Conservation (phyloP, 2,329 filamentous ascomycete species). For the Aureobasidium sp. region DNA sequence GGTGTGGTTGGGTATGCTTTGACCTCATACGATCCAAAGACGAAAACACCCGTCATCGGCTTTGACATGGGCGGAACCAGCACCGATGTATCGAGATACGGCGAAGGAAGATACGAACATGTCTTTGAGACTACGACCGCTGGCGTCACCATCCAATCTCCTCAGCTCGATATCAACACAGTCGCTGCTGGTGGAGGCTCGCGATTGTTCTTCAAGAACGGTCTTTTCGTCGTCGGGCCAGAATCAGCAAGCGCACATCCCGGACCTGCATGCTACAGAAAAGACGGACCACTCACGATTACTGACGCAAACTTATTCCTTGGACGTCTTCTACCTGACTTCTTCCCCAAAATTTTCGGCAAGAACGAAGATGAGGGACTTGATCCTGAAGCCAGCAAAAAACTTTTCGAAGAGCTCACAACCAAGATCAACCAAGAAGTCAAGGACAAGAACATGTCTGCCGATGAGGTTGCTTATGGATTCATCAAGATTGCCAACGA, state of each 20-base stretch:
- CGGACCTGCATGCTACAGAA: slow-evolving; percentile 83
- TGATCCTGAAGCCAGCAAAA: slow-evolving; percentile 65
- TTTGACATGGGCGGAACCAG: slow-evolving; percentile 96
- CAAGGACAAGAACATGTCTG: slow-evolving; percentile 52
- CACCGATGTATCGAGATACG: slow-evolving; percentile 80
- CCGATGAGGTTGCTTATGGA: slow-evolving; percentile 80
- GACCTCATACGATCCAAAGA: slow-evolving; percentile 77
- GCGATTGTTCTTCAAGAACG: slow-evolving; percentile 77
- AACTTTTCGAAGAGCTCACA: slow-evolving; percentile 65
- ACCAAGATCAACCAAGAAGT: slow-evolving; percentile 70
- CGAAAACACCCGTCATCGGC: slow-evolving; percentile 77
- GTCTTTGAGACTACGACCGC: slow-evolving; percentile 92
- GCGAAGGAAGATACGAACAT: slow-evolving; percentile 75
- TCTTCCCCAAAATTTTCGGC: slow-evolving; percentile 93
- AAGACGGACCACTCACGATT: slow-evolving; percentile 82
- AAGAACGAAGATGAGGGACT: slow-evolving; percentile 76
- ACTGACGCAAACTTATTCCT: slow-evolving; percentile 87
- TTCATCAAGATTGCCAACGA: slow-evolving; percentile 88
- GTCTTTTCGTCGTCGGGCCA: slow-evolving; percentile 81
- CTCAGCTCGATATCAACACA: slow-evolving; percentile 89
- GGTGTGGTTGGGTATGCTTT: slow-evolving; percentile 89
- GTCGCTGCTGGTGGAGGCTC: slow-evolving; percentile 86
- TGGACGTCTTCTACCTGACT: slow-evolving; percentile 75
- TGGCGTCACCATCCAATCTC: slow-evolving; percentile 87
- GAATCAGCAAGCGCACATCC: slow-evolving; percentile 85